Conservation (phyloP, 176 grass and related monocot genomes). For the Ampelocalamus luodianensis region DNA sequence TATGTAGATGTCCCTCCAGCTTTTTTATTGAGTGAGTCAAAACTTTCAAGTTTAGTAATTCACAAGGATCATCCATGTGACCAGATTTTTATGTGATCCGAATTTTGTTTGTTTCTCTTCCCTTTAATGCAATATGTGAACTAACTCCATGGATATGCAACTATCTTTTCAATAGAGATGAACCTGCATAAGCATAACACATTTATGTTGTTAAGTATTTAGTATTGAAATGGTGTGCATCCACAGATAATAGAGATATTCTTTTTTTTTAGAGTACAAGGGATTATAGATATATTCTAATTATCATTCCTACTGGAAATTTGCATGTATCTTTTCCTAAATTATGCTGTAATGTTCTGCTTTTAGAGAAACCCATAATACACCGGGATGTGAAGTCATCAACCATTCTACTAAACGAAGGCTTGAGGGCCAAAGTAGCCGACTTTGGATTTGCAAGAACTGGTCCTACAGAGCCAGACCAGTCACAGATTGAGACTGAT, state of each 20-base stretch:
- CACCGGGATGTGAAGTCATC: conserved; percentile 95
- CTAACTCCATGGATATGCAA: conserved; percentile 8
- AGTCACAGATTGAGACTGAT: conserved; percentile 81
- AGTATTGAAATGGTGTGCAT: conserved; percentile 4
- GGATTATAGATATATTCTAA: background rate
- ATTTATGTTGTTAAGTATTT: conserved; percentile 8
- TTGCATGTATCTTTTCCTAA: conserved; percentile 12
- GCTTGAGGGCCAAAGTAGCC: conserved; percentile 86
- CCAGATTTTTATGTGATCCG: conserved; percentile 6
- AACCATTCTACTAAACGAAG: conserved; percentile 86
- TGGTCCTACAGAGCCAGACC: conserved; percentile 74
- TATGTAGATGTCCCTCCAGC: background rate
- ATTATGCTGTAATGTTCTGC: conserved; percentile 25
- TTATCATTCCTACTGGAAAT: conserved; percentile 6
- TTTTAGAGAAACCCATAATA: conserved; percentile 93
- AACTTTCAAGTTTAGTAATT: background rate
- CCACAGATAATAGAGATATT: background rate
- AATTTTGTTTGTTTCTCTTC: conserved; percentile 3
- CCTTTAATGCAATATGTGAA: conserved; percentile 1
- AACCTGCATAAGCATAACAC: conserved; percentile 5
- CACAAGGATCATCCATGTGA: background rate
- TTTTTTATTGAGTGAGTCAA: background rate
- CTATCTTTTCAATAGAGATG: background rate
- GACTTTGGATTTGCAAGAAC: conserved; percentile 96
- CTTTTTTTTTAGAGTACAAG: too few relatives aligned